phyloP scores from a whole-genome alignment of 768 basidiomycete species.

The Phlebiopsis flavidoalba region DNA sequence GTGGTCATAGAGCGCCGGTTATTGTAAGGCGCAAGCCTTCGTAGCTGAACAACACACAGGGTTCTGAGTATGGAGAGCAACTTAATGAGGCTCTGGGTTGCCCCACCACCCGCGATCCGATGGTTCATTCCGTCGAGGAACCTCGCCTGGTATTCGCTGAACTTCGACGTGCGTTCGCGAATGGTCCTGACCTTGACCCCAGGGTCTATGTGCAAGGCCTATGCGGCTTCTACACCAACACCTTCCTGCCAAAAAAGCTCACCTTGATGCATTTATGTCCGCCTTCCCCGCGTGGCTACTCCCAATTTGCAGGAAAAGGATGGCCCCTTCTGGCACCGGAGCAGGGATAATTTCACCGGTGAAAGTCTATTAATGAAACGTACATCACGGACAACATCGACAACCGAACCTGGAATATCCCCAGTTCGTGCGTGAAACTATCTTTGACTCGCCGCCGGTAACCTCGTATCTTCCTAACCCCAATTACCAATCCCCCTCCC shows the following conservation, averaged over 20 bases:
- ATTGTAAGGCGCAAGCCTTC: no score
- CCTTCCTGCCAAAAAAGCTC: not conserved
- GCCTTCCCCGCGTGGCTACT: slow-evolving; percentile 82
- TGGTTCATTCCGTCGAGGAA: not conserved
- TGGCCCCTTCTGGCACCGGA: no score
- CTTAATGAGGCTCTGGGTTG: no score
- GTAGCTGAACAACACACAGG: no score
- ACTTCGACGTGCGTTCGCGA: slow-evolving; percentile 58
- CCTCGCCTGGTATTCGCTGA: slow-evolving; percentile 49
- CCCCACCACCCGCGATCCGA: no score
- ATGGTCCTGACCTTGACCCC: slow-evolving; percentile 91
- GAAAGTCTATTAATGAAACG: slow-evolving; percentile 83
- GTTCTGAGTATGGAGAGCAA: no score
- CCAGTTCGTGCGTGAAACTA: slow-evolving; percentile 63
- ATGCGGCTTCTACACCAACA: slow-evolving; percentile 11
- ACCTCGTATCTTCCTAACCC: slow-evolving; percentile 61
- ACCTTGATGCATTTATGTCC: slow-evolving; percentile 49
- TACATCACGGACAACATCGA: slow-evolving; percentile 66
- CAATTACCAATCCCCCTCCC: slow-evolving; percentile 37
- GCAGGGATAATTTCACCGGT: slow-evolving; percentile 85
- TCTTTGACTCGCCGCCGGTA: slow-evolving; percentile 44
- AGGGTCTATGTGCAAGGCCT: slow-evolving; percentile 93
- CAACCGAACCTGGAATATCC: slow-evolving; percentile 57
- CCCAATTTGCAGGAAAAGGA: slow-evolving; percentile 97
- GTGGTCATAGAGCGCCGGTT: no score